Percentiles rank a stretch among this genome's conserved stretches.
phyloP scores from a whole-genome alignment of 805 yeast species.

The Saccharomyces cerevisiae region DNA sequence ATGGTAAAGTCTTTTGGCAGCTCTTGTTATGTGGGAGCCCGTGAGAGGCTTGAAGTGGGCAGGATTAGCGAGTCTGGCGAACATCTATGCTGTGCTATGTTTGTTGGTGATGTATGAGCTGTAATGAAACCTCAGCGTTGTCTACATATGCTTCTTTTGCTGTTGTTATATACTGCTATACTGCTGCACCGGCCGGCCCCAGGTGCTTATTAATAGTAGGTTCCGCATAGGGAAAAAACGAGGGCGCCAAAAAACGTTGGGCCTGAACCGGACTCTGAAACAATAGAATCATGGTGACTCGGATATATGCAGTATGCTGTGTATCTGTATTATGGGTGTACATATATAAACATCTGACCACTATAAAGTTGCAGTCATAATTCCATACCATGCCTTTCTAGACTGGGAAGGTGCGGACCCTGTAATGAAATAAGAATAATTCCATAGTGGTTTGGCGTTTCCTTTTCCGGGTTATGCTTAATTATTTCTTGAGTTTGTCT shows the following conservation, averaged over 20 bases:
- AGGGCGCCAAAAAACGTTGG: neutral
- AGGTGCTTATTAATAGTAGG: neutral
- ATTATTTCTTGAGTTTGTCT: neutral
- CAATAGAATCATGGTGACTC: neutral
- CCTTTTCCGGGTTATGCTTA: neutral
- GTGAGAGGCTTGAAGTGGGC: conserved; percentile 7
- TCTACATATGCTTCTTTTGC: neutral
- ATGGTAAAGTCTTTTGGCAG: conserved; percentile 49
- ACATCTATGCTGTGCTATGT: neutral
- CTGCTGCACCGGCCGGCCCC: neutral
- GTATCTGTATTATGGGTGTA: neutral
- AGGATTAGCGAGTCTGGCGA: conserved; percentile 1
- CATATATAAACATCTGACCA: neutral
- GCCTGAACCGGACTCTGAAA: neutral
- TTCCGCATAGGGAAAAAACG: neutral
- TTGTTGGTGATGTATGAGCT: neutral
- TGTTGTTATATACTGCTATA: neutral
- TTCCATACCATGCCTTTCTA: neutral
- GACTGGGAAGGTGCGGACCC: neutral
- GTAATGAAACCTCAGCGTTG: neutral
- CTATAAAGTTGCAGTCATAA: neutral
- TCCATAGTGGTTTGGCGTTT: neutral
- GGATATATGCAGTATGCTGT: neutral
- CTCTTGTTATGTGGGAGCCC: conserved; percentile 1
- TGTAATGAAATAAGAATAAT: neutral